Evolutionary conservation across 805 yeast species (phyloP).

Genomic region (Millerozyma miso): DNA sequence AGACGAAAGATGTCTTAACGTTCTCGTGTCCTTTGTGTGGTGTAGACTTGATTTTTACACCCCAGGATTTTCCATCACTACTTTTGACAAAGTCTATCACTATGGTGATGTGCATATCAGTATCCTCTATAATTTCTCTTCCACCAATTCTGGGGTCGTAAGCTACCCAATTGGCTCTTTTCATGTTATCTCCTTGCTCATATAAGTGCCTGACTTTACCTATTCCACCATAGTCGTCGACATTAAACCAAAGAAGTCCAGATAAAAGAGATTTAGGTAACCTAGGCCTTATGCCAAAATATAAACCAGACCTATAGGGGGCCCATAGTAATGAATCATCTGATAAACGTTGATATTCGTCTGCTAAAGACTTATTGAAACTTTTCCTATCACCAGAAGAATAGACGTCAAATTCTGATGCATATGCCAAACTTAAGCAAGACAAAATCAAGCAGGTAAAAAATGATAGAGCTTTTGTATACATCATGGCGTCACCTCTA

Average conservation of each 20-base stretch:
- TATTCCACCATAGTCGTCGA: slow-evolving; percentile 52
- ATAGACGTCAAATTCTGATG: slow-evolving; percentile 18
- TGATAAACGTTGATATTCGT: slow-evolving; percentile 14
- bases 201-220: slow-evolving; percentile 65
- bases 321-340: slow-evolving; percentile 63
- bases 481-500: background rate
- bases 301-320: slow-evolving; percentile 83
- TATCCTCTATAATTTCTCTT: slow-evolving; percentile 65
- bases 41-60: slow-evolving; percentile 59
- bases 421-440: slow-evolving; percentile 8
- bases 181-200: slow-evolving; percentile 66
- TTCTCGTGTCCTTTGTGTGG: slow-evolving; percentile 50
- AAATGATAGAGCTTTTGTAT: background rate
- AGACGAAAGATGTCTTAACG: slow-evolving; percentile 60
- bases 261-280: slow-evolving; percentile 68
- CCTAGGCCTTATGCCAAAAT: slow-evolving; percentile 82
- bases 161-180: slow-evolving; percentile 76
- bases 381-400: slow-evolving; percentile 63
- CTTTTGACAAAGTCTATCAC: slow-evolving; percentile 74
- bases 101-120: slow-evolving; percentile 56
- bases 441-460: background rate
- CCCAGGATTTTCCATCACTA: slow-evolving; percentile 75
- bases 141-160: slow-evolving; percentile 92
- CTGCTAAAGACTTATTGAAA: slow-evolving; percentile 6
- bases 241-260: slow-evolving; percentile 87